Conservation (phyloP, 2,329 filamentous ascomycete genomes). For the Fusarium sp. region DNA sequence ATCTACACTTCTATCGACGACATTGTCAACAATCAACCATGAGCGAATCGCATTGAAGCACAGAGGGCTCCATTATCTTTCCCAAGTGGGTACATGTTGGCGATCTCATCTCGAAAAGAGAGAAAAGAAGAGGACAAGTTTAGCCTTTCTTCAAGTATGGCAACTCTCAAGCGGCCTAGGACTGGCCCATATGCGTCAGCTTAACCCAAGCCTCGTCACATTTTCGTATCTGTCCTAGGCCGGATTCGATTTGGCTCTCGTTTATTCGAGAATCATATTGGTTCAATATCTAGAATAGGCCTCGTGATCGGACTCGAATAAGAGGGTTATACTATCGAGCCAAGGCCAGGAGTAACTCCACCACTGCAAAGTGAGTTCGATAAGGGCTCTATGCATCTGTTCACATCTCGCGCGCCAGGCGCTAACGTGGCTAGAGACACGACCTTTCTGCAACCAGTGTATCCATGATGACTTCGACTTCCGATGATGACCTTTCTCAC, state of each 20-base stretch:
- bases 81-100: background rate
- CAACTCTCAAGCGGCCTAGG: background rate
- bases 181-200: background rate
- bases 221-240: background rate
- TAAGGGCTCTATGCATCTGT: background rate
- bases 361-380: background rate
- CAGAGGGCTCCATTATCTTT: background rate
- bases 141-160: background rate
- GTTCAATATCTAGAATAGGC: background rate
- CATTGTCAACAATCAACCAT: background rate
- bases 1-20: background rate
- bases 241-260: background rate
- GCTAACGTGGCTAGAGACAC: background rate
- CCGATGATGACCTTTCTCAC: no score
- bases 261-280: background rate
- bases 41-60: background rate
- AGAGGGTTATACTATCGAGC: background rate
- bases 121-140: background rate
- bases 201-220: background rate
- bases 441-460: background rate
- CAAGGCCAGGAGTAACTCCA: background rate
- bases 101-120: background rate
- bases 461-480: background rate
- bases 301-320: background rate
- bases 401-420: no score